Percentiles rank a stretch among this genome's conserved stretches.
phyloP scores from a whole-genome alignment of 495 filamentous ascomycete species.

The Aspergillus sclerotioniger region DNA sequence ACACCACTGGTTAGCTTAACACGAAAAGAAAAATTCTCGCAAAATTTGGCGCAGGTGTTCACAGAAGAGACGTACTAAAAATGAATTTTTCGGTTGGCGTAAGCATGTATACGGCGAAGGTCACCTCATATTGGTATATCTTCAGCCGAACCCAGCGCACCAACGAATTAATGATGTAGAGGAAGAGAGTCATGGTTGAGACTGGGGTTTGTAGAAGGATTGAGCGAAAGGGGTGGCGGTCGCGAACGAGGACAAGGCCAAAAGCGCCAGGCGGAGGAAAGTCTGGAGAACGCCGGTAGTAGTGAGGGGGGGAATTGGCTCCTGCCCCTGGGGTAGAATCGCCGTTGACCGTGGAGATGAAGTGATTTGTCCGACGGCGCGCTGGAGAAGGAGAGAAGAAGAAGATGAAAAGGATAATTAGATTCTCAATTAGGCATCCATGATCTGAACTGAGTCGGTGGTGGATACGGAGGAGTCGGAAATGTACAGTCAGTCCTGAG shows the following conservation, averaged over 20 bases:
- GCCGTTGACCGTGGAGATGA: not conserved
- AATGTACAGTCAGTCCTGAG: not conserved
- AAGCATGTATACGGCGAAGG: constrained; percentile 82
- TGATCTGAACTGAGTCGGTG: not conserved
- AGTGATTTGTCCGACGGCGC: not conserved
- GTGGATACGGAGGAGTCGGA: not conserved
- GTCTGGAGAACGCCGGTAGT: not conserved
- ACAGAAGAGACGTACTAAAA: constrained; percentile 60
- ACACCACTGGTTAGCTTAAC: constrained; percentile 4
- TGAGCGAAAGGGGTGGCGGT: not conserved
- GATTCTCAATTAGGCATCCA: not conserved
- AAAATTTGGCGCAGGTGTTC: not conserved
- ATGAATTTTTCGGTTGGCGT: constrained; percentile 81
- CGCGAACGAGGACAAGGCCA: not conserved
- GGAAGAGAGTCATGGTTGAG: constrained; percentile 28
- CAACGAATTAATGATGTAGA: constrained; percentile 44
- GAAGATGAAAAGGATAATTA: not conserved
- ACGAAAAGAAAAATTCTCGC: not conserved
- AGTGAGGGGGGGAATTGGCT: not conserved
- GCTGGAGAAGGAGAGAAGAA: not conserved
- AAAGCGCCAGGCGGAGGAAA: not conserved
- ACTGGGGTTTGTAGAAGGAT: not conserved
- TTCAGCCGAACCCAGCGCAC: constrained; percentile 71
- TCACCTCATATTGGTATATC: constrained; percentile 84
- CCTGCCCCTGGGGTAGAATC: not conserved